These are phyloP conservation scores for Penicillium maclennaniae DNA, from an alignment of 495 filamentous ascomycete species.

Conservation along the genomic window DNA sequence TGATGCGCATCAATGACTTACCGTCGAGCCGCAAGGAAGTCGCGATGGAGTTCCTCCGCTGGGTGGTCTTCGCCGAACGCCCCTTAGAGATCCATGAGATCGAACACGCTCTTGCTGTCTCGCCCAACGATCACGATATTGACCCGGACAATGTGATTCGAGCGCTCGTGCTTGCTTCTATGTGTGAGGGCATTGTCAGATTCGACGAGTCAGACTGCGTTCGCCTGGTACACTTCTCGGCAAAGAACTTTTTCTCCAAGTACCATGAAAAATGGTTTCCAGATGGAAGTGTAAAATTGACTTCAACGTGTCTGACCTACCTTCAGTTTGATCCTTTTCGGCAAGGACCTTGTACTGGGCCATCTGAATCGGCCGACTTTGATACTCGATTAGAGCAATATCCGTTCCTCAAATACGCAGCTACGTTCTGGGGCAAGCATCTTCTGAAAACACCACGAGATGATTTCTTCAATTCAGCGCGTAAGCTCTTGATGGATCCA, in stretches of 20 bases:
- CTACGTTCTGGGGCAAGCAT: slow-evolving; percentile 2
- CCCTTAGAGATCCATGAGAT: slow-evolving; percentile 1
- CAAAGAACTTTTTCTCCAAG: slow-evolving; percentile 5
- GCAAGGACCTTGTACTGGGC: neutral
- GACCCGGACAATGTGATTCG: slow-evolving; percentile 3
- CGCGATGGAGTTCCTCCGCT: slow-evolving; percentile 1
- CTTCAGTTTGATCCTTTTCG: slow-evolving; percentile 1
- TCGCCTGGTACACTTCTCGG: slow-evolving; percentile 1
- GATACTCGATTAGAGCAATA: neutral
- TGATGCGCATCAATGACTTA: slow-evolving; percentile 1
- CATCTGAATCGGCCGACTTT: slow-evolving; percentile 1
- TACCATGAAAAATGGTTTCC: slow-evolving; percentile 3
- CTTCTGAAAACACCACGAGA: neutral
- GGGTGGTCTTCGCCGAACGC: slow-evolving; percentile 5
- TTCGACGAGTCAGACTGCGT: slow-evolving; percentile 5
- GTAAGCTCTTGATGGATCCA: neutral
- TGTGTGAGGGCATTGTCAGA: slow-evolving; percentile 2
- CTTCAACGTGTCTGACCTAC: neutral
- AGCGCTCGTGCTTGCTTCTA: slow-evolving; percentile 1
- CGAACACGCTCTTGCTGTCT: slow-evolving; percentile 4
- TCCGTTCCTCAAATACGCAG: slow-evolving; percentile 1
- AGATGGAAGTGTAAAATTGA: neutral
- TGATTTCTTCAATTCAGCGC: neutral
- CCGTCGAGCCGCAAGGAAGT: neutral
- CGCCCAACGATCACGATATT: neutral